Base-by-base conservation (phyloP, 495 filamentous ascomycete species). In the Hyaloscypha bicolor region DNA sequence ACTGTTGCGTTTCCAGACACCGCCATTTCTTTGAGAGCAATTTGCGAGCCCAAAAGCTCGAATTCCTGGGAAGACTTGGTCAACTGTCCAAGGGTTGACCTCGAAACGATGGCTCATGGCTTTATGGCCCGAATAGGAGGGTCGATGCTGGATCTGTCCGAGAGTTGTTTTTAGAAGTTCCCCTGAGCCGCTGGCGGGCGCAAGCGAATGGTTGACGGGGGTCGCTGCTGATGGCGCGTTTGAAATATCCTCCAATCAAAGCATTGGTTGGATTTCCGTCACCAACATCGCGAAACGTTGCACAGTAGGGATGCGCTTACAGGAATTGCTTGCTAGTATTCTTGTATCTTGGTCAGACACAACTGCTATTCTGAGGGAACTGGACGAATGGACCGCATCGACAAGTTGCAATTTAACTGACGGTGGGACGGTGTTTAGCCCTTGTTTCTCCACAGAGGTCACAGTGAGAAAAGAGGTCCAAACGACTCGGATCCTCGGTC, bases 201-300 rank as follows among this genome's bases (percentile, higher is more conserved):
- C n/a, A 35, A 52, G 45, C 48, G 25, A 45, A 29, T 51, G 60
- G 42, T 22, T 52, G 57, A 14, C 29, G 25, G 48, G 29, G 12
- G 64, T 29, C 57, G 64, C 22, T 42, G 45, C n/a, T 25, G 56
- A 60, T 33, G 6, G 37, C 35, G 6, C 39, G 64, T 66, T 66
- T 66, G 58, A 55, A 52, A 30, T 39, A 42, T 16, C 12, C 31
- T 4, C 56, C 37, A 65, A 66, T 55, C 64, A 33, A 11, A 66
- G 4, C 45, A 48, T 52, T 60, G 45, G 25, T 25, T 25, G 25
- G 25, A 25, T 61, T 66, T 55, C 45, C 29, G 22, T 55, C 1
- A 25, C 55, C 56, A 53, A 51, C 39, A 55, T 21, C 21, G 30
- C 55, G 37, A 51, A 60, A 66, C 64, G 57, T 32, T 16, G 55